Conservation (phyloP, 1,284 basidiomycete species). For the Clitocybe nebularis region DNA sequence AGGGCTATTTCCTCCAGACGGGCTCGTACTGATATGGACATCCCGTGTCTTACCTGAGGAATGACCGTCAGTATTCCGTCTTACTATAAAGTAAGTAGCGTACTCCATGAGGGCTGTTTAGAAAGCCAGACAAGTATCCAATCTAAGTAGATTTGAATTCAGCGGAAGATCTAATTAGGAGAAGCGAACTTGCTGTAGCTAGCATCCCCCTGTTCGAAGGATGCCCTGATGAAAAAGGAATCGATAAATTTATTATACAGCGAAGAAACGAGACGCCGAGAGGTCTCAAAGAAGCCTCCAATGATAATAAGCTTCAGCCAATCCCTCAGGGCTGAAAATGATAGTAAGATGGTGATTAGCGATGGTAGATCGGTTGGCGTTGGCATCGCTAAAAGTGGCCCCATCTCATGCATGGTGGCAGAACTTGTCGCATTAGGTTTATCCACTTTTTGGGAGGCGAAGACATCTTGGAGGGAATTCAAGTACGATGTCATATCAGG, state of each 20-base stretch:
- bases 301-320: conserved; percentile 22
- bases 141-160: conserved; percentile 20
- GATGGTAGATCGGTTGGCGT: conserved; percentile 19
- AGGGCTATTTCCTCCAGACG: conserved; percentile 23
- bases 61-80: no score
- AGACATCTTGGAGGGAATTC: neutral
- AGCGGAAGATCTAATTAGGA: neutral
- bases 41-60: conserved; percentile 32
- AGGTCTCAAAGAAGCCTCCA: conserved; percentile 20
- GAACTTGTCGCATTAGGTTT: neutral
- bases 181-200: conserved; percentile 18
- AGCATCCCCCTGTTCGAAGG: conserved; percentile 19
- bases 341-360: conserved; percentile 32
- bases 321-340: conserved; percentile 37
- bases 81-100: no score
- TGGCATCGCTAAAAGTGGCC: neutral
- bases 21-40: conserved; percentile 38
- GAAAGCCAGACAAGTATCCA: conserved; percentile 55
- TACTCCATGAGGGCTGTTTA: conserved; percentile 39
- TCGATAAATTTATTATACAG: conserved; percentile 14
- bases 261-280: conserved; percentile 15
- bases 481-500: neutral
- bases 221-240: conserved; percentile 18
- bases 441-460: neutral
- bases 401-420: neutral